Evolutionary conservation across 1,284 basidiomycete genomes (phyloP), one percentile per base, ranked within the genome.

Genomic region (Trichosporon coremiiforme): DNA sequence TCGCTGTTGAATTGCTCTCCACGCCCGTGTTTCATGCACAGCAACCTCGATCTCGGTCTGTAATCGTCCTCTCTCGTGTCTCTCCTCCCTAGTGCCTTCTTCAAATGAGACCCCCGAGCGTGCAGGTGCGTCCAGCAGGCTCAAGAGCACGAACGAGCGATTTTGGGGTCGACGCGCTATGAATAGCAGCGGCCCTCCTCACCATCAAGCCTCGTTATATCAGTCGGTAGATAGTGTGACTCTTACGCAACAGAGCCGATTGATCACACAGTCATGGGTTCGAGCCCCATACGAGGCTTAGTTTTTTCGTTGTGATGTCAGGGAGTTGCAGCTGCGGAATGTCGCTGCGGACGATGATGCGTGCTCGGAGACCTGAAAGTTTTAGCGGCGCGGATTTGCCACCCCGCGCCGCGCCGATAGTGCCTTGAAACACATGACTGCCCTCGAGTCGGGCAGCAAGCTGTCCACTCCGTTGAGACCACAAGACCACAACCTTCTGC

Each of bases 231-330:
- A 62, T 62, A 62, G 57, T 62, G 57, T 62, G 57, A 62, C 57
- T 62, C 57, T 62, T 62, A 62, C 29, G 57, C 57, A 57, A 35
- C 33, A 31, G 5, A 62, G 57, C 57, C 57, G 57, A 62, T 62
- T 62, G 57, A 62, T 62, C 57, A 62, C 57, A 62, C 57, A 62
- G 57, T 62, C 57, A 62, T 62, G 57, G 57, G 57, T 62, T 62
- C 31, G 57, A 62, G 57, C 57, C 57, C 57, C 57, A 62, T 62
- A 62, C 57, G 57, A 62, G 57, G 57, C 57, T 62, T 15, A 17
- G 13, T 35, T 62, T 62, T 62, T 62, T 25, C 13, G 29, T 35
- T 33, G 9, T 45, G 9, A 15, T n/a, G 17, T 6, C 38, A 12
- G 12, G 38, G 15, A 6, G 17, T 38, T 10, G 17, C 15, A n/a